phyloP scores from a whole-genome alignment of 371 early-diverging fungal species.

The Rhizopus sp. region DNA sequence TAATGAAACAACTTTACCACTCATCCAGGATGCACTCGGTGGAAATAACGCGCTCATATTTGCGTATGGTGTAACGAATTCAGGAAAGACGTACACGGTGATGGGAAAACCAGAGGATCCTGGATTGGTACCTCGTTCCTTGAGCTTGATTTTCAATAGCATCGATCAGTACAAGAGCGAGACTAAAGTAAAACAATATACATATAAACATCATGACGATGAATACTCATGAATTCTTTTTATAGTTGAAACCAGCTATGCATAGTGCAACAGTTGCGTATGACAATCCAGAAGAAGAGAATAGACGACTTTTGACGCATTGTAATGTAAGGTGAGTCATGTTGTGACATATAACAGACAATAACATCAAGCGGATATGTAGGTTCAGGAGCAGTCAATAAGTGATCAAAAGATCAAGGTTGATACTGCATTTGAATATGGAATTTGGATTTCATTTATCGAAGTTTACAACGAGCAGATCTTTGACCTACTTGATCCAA shows the following conservation, averaged over 20 bases:
- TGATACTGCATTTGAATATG: slow-evolving; percentile 61
- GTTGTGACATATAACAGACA: background rate
- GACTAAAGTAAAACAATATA: slow-evolving; percentile 27
- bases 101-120: slow-evolving; percentile 57
- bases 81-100: slow-evolving; percentile 81
- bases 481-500: slow-evolving; percentile 72
- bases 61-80: slow-evolving; percentile 80
- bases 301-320: slow-evolving; percentile 24
- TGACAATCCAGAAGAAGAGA: slow-evolving; percentile 33
- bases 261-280: slow-evolving; percentile 45
- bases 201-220: background rate
- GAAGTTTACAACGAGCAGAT: slow-evolving; percentile 88
- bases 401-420: slow-evolving; percentile 23
- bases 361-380: background rate
- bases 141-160: slow-evolving; percentile 63
- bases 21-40: slow-evolving; percentile 49
- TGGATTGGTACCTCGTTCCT: slow-evolving; percentile 64
- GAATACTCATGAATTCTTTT: background rate
- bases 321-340: background rate
- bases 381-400: background rate
- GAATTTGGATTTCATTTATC: slow-evolving; percentile 75
- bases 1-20: slow-evolving; percentile 58
- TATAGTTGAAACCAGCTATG: slow-evolving; percentile 47
- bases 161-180: slow-evolving; percentile 33
- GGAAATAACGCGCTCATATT: slow-evolving; percentile 71